Percentiles rank a stretch among this genome's conserved stretches.
Conservation (phyloP, 768 basidiomycete genomes). For the Podaxis mareebaensis region DNA sequence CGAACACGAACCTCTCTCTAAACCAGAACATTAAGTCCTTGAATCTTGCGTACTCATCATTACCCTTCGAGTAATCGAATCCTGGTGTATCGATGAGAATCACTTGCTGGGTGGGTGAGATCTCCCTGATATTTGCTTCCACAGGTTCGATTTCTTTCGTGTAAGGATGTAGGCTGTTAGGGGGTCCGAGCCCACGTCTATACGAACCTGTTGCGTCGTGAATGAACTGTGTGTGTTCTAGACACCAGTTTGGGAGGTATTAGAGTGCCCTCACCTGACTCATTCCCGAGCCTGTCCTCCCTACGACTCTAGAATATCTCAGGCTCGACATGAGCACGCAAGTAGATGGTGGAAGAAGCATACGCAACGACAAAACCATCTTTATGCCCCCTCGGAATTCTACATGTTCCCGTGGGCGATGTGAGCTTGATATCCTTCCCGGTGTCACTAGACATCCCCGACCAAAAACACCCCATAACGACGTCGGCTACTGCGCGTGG, state of each 20-base stretch:
- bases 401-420: neutral
- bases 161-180: neutral
- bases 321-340: neutral
- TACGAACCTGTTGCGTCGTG: neutral
- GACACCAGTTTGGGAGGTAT: neutral
- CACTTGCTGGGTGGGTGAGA: neutral
- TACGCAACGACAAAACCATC: neutral
- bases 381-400: neutral
- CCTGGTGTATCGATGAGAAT: conserved; percentile 1
- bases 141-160: neutral
- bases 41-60: neutral
- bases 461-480: too few relatives aligned
- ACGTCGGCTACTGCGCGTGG: too few relatives aligned
- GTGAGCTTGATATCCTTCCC: neutral
- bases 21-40: neutral
- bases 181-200: neutral
- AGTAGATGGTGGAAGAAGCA: neutral
- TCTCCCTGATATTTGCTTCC: neutral
- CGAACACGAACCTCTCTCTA: neutral
- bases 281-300: conserved; percentile 1
- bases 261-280: neutral
- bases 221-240: neutral
- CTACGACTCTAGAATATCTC: neutral
- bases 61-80: neutral
- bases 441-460: neutral